Evolutionary conservation across 768 basidiomycete species (phyloP), one percentile per base, ranked within the genome.

Genomic region (Pulveroboletus sp.): DNA sequence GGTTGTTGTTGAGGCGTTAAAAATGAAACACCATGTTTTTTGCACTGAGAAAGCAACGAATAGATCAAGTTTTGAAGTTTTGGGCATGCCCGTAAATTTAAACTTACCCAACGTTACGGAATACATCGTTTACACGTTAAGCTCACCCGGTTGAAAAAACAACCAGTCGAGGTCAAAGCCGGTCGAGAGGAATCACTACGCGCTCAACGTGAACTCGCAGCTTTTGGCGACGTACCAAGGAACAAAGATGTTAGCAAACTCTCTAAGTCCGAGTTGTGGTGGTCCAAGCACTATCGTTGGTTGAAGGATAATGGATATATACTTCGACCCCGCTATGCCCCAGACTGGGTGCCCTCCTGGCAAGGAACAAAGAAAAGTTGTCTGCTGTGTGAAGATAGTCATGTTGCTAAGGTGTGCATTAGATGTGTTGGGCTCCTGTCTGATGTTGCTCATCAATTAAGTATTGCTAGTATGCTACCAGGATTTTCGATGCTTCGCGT

Each of bases 401-500:
- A 1, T 28, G 8, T 28, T 5, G 27, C 27, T 6, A 28, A 28
- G 17, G 21, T 59, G 58, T 40, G 62, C 10, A 11, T 3, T 6
- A 36, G 4, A 1, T 7, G n/a, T 39, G 12, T 24, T 2, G 10
- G 8, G 3, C 14, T 3, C 1, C 14, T 38, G 14, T 14, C n/a
- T 21, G 2, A 2, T 7, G n/a, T 12, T 59, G 0, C 41, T 59
- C 10, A 70, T 69, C 64, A 1, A 6, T 51, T 9, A 40, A 54
- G n/a, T 43, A 55, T 0, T 30, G 0, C 0, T 12, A 57, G 62
- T 52, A 52, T 3, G 15, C 46, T 15, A 18, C 35, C 28, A 47
- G 46, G 39, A 45, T 61, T 6, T 49, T 69, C 14, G 73, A 73
- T 51, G 73, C 60, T 0, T 56, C 55, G 1, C 63, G 70, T 1